Evolutionary conservation across 345 rosid species (phyloP), one percentile per base, ranked within the genome.

Genomic region (Psidium guajava): DNA sequence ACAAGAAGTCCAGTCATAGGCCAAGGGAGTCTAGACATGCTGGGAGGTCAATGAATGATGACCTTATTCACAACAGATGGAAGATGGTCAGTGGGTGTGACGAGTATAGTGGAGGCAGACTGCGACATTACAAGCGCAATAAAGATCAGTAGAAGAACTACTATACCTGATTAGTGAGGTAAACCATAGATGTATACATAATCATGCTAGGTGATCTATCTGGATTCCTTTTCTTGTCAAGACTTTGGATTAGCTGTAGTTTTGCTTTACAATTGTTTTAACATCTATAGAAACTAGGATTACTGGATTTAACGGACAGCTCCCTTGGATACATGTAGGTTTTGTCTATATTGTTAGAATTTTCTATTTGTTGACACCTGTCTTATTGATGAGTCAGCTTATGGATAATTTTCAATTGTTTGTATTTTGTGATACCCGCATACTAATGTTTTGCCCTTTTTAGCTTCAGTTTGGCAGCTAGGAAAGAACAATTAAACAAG

Each of bases 61-160:
- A 88, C 53, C 47, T 27, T 44, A 82, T 82, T 84, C 88, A 53
- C 84, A 90, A 89, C 82, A 88, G 92, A 87, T 89, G 91, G 94
- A 89, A 64, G 87, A 92, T 89, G 94, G 82, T 56, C 32, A 82
- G 88, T 75, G 86, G 88, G 40, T 82, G 86, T 42, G 88, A 86
- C 36, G 87, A 84, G 84, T 80, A 89, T 47, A 32, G 18, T 81
- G 84, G 58, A 32, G 91, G 88, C 54, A 87, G 84, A 44, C 27
- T 54, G 75, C 74, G n/a, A 44, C 85, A 54, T 83, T 24, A 77
- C 85, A 88, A 86, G 61, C 25, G 84, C 83, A 88, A 86, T 85
- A 89, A 69, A 81, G 86, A 28, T 75, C 84, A 54, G 83, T 87
- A 42, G 54, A 75, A 69, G 80, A 84, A 69, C 58, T 54, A 20